Evolutionary conservation across 768 basidiomycete species (phyloP), one percentile per base, ranked within the genome.

Genomic region (Lactifluus subvellereus): DNA sequence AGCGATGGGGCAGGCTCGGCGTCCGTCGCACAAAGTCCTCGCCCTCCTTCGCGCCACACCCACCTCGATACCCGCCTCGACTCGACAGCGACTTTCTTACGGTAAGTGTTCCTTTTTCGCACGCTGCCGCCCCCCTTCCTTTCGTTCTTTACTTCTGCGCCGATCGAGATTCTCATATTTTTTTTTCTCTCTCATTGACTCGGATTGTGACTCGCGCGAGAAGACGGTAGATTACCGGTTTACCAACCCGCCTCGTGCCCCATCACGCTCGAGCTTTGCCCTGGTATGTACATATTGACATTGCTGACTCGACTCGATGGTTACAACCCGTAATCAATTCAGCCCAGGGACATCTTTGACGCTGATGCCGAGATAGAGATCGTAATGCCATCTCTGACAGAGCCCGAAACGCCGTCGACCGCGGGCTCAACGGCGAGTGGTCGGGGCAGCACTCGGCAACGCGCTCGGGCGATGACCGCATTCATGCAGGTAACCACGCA

Each of bases 301-400:
- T n/a, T 33, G 35, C 52, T 53, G 35, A 53, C 35, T 37, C 8
- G 18, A n/a, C n/a, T 53, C 27, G 27, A 27, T n/a, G 45, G 6
- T 9, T n/a, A 13, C 18, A 13, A 11, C 35, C 11, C 32, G n/a
- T 30, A 10, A 16, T 22, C 5, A 30, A 53, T 27, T 9, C 59
- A 68, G 67, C 67, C 65, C 20, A 59, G 43, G 16, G 53, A 68
- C 35, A 66, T 68, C 51, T 66, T 68, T 55, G 60, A 62, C 48
- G 49, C 30, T 30, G 61, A 62, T 38, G 37, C 51, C 54, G 65
- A 66, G 32, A 67, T 68, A 58, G 67, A 68, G 43, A 68, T 68
- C 40, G 40, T 68, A 14, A n/a, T 45, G 27, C 55, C 65, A 10
- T 60, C 66, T 20, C 54, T 35, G 32, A 62, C 51, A 11, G 49